phyloP scores from a whole-genome alignment of 257 asterid species.

The Nicotiana tomentosiformis region DNA sequence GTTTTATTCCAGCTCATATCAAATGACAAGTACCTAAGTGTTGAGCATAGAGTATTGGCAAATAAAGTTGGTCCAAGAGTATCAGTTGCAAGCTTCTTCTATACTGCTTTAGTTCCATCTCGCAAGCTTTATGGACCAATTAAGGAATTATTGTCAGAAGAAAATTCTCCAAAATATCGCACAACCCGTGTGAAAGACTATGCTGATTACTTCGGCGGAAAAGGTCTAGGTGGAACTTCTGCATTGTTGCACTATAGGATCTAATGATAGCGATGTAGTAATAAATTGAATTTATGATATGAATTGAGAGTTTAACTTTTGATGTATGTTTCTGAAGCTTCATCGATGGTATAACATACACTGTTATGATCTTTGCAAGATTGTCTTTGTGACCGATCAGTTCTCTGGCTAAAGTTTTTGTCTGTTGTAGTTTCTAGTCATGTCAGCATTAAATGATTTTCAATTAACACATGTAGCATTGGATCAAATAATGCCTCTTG shows the following conservation, averaged over 20 bases:
- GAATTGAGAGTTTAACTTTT: too few species aligned
- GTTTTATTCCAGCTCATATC: constrained; percentile 37
- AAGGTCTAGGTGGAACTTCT: constrained; percentile 56
- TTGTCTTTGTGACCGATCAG: neutral
- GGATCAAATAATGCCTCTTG: too few species aligned
- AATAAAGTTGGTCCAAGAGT: constrained; percentile 44
- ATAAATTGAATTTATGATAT: too few species aligned
- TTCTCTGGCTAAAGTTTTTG: neutral
- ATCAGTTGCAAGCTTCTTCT: constrained; percentile 60
- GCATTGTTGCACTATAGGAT: constrained; percentile 42
- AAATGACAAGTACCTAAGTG: constrained; percentile 54
- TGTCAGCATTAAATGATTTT: too few species aligned
- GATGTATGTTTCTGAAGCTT: too few species aligned
- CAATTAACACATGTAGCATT: too few species aligned
- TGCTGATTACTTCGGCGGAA: constrained; percentile 15
- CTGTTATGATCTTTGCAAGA: neutral
- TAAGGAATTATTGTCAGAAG: constrained; percentile 39
- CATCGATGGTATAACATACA: too few species aligned
- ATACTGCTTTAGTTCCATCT: constrained; percentile 28
- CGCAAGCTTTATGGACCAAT: constrained; percentile 44
- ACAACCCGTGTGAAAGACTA: constrained; percentile 44
- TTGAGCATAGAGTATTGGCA: constrained; percentile 49
- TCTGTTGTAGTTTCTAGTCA: too few species aligned
- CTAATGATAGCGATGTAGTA: too few species aligned
- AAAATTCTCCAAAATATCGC: constrained; percentile 47